Conservation (phyloP, 345 rosid species). For the Citrus maxima region DNA sequence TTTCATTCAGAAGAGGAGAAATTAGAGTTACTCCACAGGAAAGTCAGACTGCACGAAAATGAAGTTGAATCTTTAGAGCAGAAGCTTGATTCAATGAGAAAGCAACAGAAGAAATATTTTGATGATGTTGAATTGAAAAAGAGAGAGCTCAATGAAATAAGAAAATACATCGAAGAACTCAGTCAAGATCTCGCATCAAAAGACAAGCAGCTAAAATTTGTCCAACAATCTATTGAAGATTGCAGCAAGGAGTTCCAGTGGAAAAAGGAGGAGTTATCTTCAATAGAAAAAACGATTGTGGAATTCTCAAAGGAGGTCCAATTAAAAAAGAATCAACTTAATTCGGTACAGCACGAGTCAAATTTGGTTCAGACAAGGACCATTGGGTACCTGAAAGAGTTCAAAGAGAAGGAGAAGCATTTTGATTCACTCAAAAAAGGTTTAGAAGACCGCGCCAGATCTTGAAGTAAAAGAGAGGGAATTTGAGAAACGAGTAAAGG, state of each 20-base stretch:
- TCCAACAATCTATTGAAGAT: constrained; percentile 18
- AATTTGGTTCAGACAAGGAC: constrained; percentile 12
- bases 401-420: constrained; percentile 24
- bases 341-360: constrained; percentile 1
- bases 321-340: constrained; percentile 24
- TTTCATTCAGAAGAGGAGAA: constrained; percentile 16
- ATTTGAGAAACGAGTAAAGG: constrained; percentile 10
- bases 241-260: constrained; percentile 10
- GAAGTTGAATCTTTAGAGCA: constrained; percentile 16
- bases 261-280: constrained; percentile 17
- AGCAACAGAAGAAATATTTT: neutral
- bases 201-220: constrained; percentile 10
- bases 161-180: neutral
- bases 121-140: constrained; percentile 15
- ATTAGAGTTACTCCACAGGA: neutral
- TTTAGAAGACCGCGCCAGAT: constrained; percentile 14
- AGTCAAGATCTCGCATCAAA: neutral
- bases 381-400: constrained; percentile 13
- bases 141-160: neutral
- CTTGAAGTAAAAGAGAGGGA: constrained; percentile 19
- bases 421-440: constrained; percentile 2
- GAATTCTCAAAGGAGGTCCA: constrained; percentile 11
- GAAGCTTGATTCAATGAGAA: constrained; percentile 16
- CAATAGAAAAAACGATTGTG: constrained; percentile 16
- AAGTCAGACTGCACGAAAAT: neutral